Evolutionary conservation across 305 asterid species (phyloP).

Genomic region (Plantago lanceolata): DNA sequence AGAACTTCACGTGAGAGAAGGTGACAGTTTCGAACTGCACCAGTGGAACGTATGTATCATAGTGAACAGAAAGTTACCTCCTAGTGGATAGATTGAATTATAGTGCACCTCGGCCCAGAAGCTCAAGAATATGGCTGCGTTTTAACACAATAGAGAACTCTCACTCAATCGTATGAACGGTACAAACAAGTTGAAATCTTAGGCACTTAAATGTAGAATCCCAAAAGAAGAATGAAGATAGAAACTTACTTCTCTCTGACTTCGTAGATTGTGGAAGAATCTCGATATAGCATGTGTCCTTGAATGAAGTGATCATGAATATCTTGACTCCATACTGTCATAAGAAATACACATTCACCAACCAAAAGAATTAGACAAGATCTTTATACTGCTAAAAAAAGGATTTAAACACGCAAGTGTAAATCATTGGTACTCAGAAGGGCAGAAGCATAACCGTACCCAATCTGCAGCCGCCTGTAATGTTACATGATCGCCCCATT

Average conservation of each 20-base stretch:
- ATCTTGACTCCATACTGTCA: slow-evolving; percentile 83
- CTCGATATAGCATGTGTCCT: slow-evolving; percentile 93
- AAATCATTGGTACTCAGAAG: background rate
- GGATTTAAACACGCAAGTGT: background rate
- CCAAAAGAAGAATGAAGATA: background rate
- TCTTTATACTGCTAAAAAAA: background rate
- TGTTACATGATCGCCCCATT: slow-evolving; percentile 95
- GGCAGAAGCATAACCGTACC: slow-evolving; percentile 34
- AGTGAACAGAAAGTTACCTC: slow-evolving; percentile 43
- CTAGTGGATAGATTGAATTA: slow-evolving; percentile 81
- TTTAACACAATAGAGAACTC: slow-evolving; percentile 8
- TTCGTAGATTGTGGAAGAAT: slow-evolving; percentile 68
- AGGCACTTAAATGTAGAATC: background rate
- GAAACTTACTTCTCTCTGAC: slow-evolving; percentile 65
- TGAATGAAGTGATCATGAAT: slow-evolving; percentile 77
- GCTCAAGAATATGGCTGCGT: slow-evolving; percentile 87
- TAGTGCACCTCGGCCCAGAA: slow-evolving; percentile 97
- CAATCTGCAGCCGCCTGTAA: slow-evolving; percentile 96
- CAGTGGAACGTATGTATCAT: background rate
- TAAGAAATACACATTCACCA: slow-evolving; percentile 8
- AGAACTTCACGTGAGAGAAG: background rate
- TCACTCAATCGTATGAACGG: background rate
- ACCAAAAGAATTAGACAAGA: background rate
- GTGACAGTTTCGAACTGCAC: background rate
- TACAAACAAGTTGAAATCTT: background rate